Evolutionary conservation across 2,329 filamentous ascomycete species (phyloP).

Genomic region (Diaporthe eres): DNA sequence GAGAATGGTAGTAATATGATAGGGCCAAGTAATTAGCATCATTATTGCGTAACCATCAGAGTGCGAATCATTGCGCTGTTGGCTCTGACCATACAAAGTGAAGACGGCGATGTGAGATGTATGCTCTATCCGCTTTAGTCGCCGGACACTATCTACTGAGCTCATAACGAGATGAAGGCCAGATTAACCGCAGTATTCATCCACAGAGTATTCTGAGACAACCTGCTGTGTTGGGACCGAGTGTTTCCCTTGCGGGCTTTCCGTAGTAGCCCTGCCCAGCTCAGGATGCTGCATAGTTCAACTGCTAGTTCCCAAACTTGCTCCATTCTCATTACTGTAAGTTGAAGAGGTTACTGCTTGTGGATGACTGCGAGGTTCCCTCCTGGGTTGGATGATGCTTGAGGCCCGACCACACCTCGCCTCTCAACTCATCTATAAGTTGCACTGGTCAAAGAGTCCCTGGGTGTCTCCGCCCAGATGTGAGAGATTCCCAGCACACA

Average conservation of each 20-base stretch:
- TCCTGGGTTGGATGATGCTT: too few species aligned
- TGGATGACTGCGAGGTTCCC: too few species aligned
- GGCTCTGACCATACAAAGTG: neutral
- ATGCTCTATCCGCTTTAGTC: neutral
- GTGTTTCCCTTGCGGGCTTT: neutral
- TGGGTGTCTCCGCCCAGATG: too few species aligned
- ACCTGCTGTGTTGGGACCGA: neutral
- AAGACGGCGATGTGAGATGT: too few species aligned
- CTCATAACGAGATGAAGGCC: neutral
- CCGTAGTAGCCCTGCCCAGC: neutral
- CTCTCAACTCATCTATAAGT: too few species aligned
- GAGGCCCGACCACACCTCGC: too few species aligned
- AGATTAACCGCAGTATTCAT: neutral
- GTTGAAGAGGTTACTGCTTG: too few species aligned
- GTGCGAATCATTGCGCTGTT: neutral
- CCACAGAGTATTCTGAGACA: constrained; percentile 8
- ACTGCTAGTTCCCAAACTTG: too few species aligned
- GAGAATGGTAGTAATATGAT: neutral
- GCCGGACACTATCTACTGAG: neutral
- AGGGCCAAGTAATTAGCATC: neutral
- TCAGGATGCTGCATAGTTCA: neutral
- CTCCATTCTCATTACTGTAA: too few species aligned
- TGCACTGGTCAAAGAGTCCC: too few species aligned
- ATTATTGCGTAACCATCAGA: neutral
- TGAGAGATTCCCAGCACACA: too few species aligned